These are phyloP conservation scores for Colletotrichum abscissum DNA, from an alignment of 2,329 filamentous ascomycete species.

Conservation along the genomic window DNA sequence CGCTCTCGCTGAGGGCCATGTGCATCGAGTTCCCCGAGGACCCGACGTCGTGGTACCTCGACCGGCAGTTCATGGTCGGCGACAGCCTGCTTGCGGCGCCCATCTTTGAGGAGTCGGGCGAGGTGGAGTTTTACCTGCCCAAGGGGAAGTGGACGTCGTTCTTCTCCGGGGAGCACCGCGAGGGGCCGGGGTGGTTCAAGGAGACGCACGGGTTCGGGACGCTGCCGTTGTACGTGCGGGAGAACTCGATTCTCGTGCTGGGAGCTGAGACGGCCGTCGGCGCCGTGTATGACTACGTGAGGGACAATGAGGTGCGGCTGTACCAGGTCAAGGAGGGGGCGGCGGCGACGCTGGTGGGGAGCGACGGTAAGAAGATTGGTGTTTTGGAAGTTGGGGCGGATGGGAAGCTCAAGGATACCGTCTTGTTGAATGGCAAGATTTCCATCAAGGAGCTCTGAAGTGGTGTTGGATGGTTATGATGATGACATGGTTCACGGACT, in stretches of 20 bases:
- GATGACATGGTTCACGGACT: neutral
- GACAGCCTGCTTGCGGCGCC: conserved; percentile 72
- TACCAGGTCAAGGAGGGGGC: conserved; percentile 56
- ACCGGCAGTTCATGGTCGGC: conserved; percentile 81
- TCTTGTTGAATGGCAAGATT: conserved; percentile 51
- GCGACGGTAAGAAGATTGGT: conserved; percentile 53
- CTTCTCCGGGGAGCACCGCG: conserved; percentile 60
- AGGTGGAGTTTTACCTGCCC: conserved; percentile 74
- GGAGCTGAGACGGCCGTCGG: conserved; percentile 52
- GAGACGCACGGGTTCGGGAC: conserved; percentile 70
- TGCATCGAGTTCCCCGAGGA: conserved; percentile 79
- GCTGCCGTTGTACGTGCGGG: conserved; percentile 68
- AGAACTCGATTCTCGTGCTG: conserved; percentile 61
- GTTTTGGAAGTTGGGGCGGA: conserved; percentile 51
- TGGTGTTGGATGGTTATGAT: neutral
- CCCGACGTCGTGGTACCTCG: conserved; percentile 73
- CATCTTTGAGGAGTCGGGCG: conserved; percentile 70
- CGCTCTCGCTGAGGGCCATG: conserved; percentile 72
- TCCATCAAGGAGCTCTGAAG: conserved; percentile 26
- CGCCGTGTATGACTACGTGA: conserved; percentile 59
- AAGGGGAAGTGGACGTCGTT: conserved; percentile 59
- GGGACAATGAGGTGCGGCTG: conserved; percentile 59
- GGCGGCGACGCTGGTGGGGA: conserved; percentile 54
- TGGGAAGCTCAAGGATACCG: conserved; percentile 52
- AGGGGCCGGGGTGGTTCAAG: conserved; percentile 67